Conservation (phyloP, 371 early-diverging fungal species). For the Funneliformis caledonium region DNA sequence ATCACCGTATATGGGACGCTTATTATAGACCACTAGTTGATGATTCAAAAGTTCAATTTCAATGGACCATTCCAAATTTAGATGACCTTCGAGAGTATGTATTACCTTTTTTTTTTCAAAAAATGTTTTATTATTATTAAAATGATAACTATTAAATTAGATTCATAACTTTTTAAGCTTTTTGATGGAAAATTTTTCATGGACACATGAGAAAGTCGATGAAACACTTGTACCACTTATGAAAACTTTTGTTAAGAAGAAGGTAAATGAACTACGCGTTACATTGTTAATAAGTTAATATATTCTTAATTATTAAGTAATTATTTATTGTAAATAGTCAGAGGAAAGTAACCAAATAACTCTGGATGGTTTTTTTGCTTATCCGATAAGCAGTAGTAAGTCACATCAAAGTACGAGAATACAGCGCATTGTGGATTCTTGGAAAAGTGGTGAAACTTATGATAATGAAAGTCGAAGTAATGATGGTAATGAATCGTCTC, state of each 20-base stretch:
- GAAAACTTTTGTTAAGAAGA: not conserved
- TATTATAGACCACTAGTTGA: slow-evolving; percentile 86
- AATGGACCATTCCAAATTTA: slow-evolving; percentile 88
- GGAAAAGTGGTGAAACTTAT: not conserved
- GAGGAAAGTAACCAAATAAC: not conserved
- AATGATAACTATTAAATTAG: not conserved
- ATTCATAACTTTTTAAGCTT: slow-evolving; percentile 39
- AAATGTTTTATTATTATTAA: not conserved
- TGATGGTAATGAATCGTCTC: not conserved
- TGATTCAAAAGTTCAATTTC: slow-evolving; percentile 62
- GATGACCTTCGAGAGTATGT: slow-evolving; percentile 69
- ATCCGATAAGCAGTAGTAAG: not conserved
- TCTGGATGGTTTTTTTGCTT: slow-evolving; percentile 12
- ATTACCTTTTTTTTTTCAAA: too few relatives aligned
- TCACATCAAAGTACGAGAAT: slow-evolving; percentile 31
- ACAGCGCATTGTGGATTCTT: slow-evolving; percentile 32
- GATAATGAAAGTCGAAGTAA: not conserved
- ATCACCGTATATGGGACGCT: slow-evolving; percentile 74
- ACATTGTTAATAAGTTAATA: not conserved
- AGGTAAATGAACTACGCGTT: not conserved
- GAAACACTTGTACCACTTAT: slow-evolving; percentile 75
- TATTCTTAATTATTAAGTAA: not conserved
- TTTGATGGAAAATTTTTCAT: slow-evolving; percentile 52
- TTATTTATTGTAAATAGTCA: not conserved
- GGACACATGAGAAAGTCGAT: slow-evolving; percentile 59